A percentile compares a stretch with the other conserved stretches of the same genome.
phyloP scores from a whole-genome alignment of 1,139 yeast genomes.

The Nakaseomyces kungkrabaensis region DNA sequence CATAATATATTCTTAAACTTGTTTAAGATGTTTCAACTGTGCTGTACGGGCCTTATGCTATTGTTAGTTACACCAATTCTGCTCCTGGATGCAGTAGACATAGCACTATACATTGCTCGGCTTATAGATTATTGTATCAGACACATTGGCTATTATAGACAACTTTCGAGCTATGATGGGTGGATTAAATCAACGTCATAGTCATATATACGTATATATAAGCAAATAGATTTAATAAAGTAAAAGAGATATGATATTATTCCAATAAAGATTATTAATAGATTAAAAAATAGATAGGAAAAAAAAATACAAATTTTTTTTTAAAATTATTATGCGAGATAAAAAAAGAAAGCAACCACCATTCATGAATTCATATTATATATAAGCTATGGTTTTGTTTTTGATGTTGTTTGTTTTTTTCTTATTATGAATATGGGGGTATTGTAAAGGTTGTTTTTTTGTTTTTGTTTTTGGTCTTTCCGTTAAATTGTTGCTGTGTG shows the following conservation, averaged over 20 bases:
- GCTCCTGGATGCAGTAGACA: conserved; percentile 7
- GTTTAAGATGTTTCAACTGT: conserved; percentile 1
- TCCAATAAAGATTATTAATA: too few relatives aligned
- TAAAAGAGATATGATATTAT: neutral
- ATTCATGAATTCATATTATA: too few relatives aligned
- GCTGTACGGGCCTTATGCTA: conserved; percentile 1
- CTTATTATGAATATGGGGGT: conserved; percentile 1
- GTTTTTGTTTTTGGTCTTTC: neutral
- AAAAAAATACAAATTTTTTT: too few relatives aligned
- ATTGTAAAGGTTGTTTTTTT: neutral
- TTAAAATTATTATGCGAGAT: too few relatives aligned
- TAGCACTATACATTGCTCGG: conserved; percentile 4
- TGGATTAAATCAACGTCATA: neutral
- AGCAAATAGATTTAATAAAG: neutral
- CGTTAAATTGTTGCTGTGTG: too few relatives aligned
- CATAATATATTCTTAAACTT: neutral
- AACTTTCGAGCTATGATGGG: neutral
- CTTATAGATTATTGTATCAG: conserved; percentile 2
- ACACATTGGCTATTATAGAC: neutral
- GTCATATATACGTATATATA: neutral
- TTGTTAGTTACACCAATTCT: conserved; percentile 7
- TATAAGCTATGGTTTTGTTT: too few relatives aligned
- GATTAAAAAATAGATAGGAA: too few relatives aligned
- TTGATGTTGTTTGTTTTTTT: too few relatives aligned
- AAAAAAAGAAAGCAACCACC: too few relatives aligned